Base-by-base conservation (phyloP, 2,329 filamentous ascomycete genomes). In the Ceratocystis cacaofunesta region DNA sequence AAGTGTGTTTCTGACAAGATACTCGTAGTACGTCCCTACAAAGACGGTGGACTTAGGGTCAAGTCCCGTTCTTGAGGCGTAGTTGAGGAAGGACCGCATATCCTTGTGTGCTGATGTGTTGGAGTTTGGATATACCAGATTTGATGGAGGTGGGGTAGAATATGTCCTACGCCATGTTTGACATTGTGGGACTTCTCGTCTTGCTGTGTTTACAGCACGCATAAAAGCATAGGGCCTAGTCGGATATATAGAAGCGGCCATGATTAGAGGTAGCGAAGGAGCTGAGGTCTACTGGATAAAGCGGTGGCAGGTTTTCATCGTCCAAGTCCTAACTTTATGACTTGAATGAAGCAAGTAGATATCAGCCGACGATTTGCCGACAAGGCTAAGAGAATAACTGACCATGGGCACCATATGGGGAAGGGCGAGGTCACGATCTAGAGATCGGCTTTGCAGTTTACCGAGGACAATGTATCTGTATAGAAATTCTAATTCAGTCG, bases 21-120 rank as follows among this genome's bases (percentile, higher is more conserved):
- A 92, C 74, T 94, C 89, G 76, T 89, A 92, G 72, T 82, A 82
- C 0, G 88, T 92, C 69, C 89, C 89, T 52, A 85, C 77, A 72
- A 85, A 92, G 57, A 84, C 79, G 0, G 83, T 84, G 17, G 81
- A 84, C 3, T 73, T 75, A 0, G 76, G 73, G 68, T 82, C 78
- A 25, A 90, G 77, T 0, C 79, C 77, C 0, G 76, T 79, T 62
- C 81, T 80, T 22, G 78, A 72, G 4, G 85, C 85, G 72, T 91
- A 85, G 30, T 79, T 76, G 32, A 88, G 73, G 72, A 90, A 92
- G 0, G 85, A 82, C 1, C 77, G 69, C 3, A 90, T 78, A 70
- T 87, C 81, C 69, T 83, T 76, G 73, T 92, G 89, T 17, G 58
- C 22, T 12, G 32, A 19, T 25, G 63, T 65, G 44, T 65, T 65